Base-by-base conservation (phyloP, 2,329 filamentous ascomycete genomes). In the Botrytis sinoallii region DNA sequence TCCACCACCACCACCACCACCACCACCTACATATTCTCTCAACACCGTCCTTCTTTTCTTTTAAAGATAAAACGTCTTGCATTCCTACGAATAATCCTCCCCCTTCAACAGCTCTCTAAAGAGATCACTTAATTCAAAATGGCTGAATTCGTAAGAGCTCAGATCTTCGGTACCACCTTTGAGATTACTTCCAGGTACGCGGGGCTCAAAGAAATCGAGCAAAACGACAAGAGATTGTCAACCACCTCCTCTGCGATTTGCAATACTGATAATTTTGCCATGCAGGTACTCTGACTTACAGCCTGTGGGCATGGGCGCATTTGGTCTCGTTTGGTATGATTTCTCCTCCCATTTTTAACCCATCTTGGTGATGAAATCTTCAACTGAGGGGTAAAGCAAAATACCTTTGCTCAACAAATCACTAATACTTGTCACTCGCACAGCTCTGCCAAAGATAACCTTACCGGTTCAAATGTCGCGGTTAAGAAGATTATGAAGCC, bases 401-500 rank as follows among this genome's bases (percentile, higher is more conserved):
- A 14, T 42, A 70, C 22, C 25, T n/a, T 44, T 8, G 38, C 55
- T 64, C 46, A 57, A 57, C 48, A 59, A 65, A 46, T 73, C 74
- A 64, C 75, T 79, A 68, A 79, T 44, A 75, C 29, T 22, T 48
- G n/a, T 29, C 70, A 60, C 68, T 20, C 52, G 63, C 71, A 79
- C 82, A 98, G 95, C 85, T 98, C 96, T 77, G 96, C 96, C 74
- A 95, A 94, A 85, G 96, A 99, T 84, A 95, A 98, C 86, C 94
- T 99, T 84, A 98, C 96, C 75, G 93, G 90, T 83, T 95, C 98
- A 84, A 94, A 95, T 84, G 96, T 99, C 75, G 96, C 96, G 74
- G 95, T 99, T 83, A 99, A 99, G 89, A 99, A 99, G 90, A 99
- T 99, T 82, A 98, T 99, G 95, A 99, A 98, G 87, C 96, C 96